Conservation (phyloP, 768 basidiomycete genomes). For the Trichaptum fuscoviolaceum region DNA sequence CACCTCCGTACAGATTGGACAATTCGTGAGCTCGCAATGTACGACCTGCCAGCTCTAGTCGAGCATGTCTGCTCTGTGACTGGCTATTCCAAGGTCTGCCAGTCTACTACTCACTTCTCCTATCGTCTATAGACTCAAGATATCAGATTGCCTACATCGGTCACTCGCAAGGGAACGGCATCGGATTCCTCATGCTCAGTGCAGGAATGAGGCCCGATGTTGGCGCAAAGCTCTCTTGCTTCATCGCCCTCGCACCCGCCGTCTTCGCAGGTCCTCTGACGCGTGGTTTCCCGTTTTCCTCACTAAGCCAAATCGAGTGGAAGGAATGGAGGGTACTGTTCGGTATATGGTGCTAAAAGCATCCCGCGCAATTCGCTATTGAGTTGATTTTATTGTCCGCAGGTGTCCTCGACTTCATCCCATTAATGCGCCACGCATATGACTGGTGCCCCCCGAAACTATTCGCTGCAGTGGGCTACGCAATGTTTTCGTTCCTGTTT, state of each 20-base stretch:
- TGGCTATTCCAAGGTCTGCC: constrained; percentile 34
- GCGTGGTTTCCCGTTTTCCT: constrained; percentile 39
- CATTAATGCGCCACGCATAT: constrained; percentile 42
- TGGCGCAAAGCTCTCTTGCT: constrained; percentile 35
- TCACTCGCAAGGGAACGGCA: constrained; percentile 45
- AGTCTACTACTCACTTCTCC: not conserved
- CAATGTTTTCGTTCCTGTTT: constrained; percentile 44
- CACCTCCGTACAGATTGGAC: constrained; percentile 34
- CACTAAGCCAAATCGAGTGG: constrained; percentile 39
- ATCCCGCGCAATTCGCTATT: not conserved
- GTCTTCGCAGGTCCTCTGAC: constrained; percentile 45
- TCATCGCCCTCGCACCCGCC: constrained; percentile 44
- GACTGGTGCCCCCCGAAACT: constrained; percentile 35
- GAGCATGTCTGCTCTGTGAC: constrained; percentile 38
- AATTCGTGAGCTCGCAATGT: constrained; percentile 41
- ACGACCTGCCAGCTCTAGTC: constrained; percentile 42
- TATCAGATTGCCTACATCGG: constrained; percentile 41
- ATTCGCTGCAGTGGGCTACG: constrained; percentile 37
- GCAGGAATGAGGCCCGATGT: constrained; percentile 41
- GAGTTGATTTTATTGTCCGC: not conserved
- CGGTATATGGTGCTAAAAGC: constrained; percentile 16
- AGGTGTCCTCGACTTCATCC: constrained; percentile 44
- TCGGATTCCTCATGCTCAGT: constrained; percentile 41
- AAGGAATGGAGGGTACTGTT: constrained; percentile 38
- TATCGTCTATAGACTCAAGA: not conserved